Percentiles rank a stretch among this genome's conserved stretches.
These are phyloP conservation scores for Aspergillus ostianus DNA, from an alignment of 495 filamentous ascomycete species.

Conservation along the genomic window DNA sequence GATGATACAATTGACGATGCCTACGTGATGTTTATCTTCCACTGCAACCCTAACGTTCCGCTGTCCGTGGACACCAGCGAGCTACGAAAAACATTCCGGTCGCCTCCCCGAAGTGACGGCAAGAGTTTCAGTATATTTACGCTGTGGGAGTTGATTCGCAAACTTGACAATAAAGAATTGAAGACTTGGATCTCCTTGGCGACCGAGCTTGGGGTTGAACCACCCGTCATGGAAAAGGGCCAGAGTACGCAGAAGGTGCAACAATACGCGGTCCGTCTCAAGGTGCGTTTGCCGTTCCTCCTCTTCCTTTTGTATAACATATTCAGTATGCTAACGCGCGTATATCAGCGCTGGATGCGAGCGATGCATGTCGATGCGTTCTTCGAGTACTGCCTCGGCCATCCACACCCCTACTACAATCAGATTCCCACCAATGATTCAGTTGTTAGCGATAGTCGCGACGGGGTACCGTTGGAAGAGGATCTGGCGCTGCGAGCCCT, in stretches of 20 bases:
- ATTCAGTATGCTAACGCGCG: slow-evolving; percentile 10
- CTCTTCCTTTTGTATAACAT: background rate
- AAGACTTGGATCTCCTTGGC: slow-evolving; percentile 96
- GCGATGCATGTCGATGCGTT: slow-evolving; percentile 98
- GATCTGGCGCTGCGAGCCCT: slow-evolving; percentile 89
- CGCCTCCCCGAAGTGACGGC: slow-evolving; percentile 86
- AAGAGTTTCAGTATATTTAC: slow-evolving; percentile 84
- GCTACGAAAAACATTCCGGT: slow-evolving; percentile 76
- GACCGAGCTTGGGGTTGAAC: slow-evolving; percentile 85
- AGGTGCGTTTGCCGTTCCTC: slow-evolving; percentile 52
- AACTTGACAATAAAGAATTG: slow-evolving; percentile 81
- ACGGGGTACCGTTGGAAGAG: slow-evolving; percentile 87
- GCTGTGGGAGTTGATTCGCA: slow-evolving; percentile 80
- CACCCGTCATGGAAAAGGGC: slow-evolving; percentile 77
- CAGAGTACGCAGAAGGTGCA: slow-evolving; percentile 97
- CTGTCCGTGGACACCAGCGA: slow-evolving; percentile 68
- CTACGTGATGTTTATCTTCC: slow-evolving; percentile 84
- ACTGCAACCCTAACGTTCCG: slow-evolving; percentile 82
- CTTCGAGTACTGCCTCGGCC: slow-evolving; percentile 84
- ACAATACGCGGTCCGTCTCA: slow-evolving; percentile 92
- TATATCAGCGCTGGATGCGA: slow-evolving; percentile 85
- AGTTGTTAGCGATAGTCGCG: slow-evolving; percentile 65
- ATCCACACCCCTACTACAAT: slow-evolving; percentile 79
- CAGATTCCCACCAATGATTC: slow-evolving; percentile 67
- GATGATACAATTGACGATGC: slow-evolving; percentile 79